Percentiles rank a stretch among this genome's conserved stretches.
phyloP scores from a whole-genome alignment of 345 rosid species.

The Populus ilicifolia region DNA sequence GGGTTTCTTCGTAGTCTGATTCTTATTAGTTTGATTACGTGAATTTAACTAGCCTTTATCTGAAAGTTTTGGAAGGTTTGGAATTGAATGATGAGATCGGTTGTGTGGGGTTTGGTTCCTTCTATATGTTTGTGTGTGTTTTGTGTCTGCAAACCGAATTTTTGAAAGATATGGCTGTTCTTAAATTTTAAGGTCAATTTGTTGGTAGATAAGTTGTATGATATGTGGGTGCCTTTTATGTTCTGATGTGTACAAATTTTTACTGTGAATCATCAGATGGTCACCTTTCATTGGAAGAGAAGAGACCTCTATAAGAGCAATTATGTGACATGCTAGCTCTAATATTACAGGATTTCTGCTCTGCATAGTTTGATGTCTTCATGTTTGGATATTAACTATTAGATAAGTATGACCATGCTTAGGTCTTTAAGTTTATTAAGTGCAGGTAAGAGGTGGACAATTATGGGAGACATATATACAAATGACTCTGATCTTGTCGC shows the following conservation, averaged over 20 bases:
- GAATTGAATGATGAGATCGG: neutral
- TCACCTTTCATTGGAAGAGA: neutral
- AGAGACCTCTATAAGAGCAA: neutral
- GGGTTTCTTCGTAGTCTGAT: neutral
- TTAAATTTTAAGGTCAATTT: neutral
- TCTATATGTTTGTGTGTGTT: neutral
- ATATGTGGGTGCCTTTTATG: neutral
- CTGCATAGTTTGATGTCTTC: neutral
- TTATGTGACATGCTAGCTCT: neutral
- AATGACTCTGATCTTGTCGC: constrained; percentile 99
- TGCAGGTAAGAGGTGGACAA: constrained; percentile 96
- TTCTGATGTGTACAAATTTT: neutral
- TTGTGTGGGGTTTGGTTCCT: neutral
- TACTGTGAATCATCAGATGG: neutral
- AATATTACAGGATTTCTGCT: neutral
- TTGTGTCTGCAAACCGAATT: neutral
- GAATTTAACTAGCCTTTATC: neutral
- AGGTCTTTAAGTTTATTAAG: constrained; percentile 15
- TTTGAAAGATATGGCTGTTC: neutral
- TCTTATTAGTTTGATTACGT: no score
- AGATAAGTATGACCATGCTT: neutral
- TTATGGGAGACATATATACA: constrained; percentile 98
- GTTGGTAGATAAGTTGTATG: neutral
- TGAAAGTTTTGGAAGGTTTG: neutral
- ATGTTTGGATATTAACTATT: neutral